phyloP scores from a whole-genome alignment of 129 eudicot genomes.

The Logfia minima region DNA sequence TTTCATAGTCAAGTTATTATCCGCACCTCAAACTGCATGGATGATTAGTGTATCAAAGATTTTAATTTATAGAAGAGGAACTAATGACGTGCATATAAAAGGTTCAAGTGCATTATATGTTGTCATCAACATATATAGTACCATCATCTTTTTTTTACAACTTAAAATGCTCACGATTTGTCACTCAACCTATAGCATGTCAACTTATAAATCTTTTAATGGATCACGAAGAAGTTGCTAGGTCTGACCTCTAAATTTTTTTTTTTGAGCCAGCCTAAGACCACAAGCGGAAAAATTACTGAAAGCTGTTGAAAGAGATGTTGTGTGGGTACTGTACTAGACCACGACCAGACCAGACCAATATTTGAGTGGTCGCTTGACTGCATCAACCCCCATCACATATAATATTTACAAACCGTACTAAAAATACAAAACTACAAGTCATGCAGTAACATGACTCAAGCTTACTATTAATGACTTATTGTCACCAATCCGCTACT shows the following conservation, averaged over 20 bases:
- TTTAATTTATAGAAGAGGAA: too few relatives aligned
- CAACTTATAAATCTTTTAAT: background rate
- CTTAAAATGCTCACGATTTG: background rate
- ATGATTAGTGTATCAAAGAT: too few relatives aligned
- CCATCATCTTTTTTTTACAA: background rate
- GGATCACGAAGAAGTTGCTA: background rate
- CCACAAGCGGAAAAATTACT: background rate
- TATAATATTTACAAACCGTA: background rate
- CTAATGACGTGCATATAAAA: too few relatives aligned
- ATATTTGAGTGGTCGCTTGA: background rate
- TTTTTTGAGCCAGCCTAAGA: background rate
- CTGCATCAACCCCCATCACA: background rate
- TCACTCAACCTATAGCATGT: background rate
- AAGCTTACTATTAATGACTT: background rate
- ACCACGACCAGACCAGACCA: background rate
- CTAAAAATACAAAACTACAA: slow-evolving; percentile 8
- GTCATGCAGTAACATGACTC: background rate
- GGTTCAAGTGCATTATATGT: background rate
- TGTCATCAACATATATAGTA: too few relatives aligned
- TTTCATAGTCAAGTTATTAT: too few relatives aligned
- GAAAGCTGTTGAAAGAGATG: too few relatives aligned
- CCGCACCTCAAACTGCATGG: too few relatives aligned
- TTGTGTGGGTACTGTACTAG: background rate
- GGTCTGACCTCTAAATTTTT: background rate
- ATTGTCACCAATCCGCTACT: background rate